These are phyloP conservation scores for Mortierella sp. DNA, from an alignment of 371 early-diverging fungal species.

Conservation along the genomic window DNA sequence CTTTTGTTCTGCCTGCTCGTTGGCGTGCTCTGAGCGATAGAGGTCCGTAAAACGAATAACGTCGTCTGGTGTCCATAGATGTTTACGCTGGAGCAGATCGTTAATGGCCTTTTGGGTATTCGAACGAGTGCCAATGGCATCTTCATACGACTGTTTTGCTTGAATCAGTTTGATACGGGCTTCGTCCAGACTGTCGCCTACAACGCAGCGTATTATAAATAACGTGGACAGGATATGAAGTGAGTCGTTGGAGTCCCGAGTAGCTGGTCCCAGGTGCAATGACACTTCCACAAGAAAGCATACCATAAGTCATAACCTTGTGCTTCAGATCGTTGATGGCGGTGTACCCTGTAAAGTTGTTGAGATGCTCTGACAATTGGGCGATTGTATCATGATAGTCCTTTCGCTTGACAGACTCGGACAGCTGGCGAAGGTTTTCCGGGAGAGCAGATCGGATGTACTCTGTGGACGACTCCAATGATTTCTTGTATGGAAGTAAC, in stretches of 20 bases:
- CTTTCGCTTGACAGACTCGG: slow-evolving; percentile 56
- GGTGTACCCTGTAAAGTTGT: slow-evolving; percentile 86
- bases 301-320: slow-evolving; percentile 76
- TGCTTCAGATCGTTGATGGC: slow-evolving; percentile 78
- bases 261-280: background rate
- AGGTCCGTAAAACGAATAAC: slow-evolving; percentile 88
- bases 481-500: slow-evolving; percentile 38
- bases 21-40: slow-evolving; percentile 82
- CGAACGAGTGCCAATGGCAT: slow-evolving; percentile 75
- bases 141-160: slow-evolving; percentile 78
- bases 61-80: slow-evolving; percentile 86
- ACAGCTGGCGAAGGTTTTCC: slow-evolving; percentile 34
- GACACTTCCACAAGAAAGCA: background rate
- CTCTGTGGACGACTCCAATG: slow-evolving; percentile 37
- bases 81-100: slow-evolving; percentile 87
- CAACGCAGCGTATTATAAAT: no score
- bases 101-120: slow-evolving; percentile 89
- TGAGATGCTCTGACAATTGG: slow-evolving; percentile 66
- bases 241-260: no score
- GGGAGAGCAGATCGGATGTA: slow-evolving; percentile 35
- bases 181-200: slow-evolving; percentile 65
- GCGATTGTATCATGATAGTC: slow-evolving; percentile 62
- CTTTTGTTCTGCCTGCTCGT: slow-evolving; percentile 72
- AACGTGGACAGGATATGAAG: background rate
- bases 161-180: slow-evolving; percentile 66